A percentile compares a stretch with the other conserved stretches of the same genome.
Evolutionary conservation across 1,284 basidiomycete species (phyloP).

Genomic region (Papiliotrema laurentii): DNA sequence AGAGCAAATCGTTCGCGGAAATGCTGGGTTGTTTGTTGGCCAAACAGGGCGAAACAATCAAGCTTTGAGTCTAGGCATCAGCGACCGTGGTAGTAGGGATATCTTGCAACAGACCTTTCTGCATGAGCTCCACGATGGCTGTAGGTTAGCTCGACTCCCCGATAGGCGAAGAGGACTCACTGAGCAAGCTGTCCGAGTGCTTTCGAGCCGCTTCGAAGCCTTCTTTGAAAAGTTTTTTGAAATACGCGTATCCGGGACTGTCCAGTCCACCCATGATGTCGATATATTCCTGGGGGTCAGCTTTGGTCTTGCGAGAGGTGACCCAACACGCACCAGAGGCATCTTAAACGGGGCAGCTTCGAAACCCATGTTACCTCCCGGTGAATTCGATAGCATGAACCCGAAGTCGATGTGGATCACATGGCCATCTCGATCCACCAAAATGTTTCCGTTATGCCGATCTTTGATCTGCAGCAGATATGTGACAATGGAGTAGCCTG

Average conservation of each 20-base stretch:
- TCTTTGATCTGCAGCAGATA: conserved; percentile 98
- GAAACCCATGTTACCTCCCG: conserved; percentile 90
- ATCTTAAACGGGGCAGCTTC: conserved; percentile 99
- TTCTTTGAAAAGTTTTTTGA: conserved; percentile 80
- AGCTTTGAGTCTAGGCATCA: conserved; percentile 69
- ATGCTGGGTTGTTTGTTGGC: conserved; percentile 81
- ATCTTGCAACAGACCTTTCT: conserved; percentile 62
- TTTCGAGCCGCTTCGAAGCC: conserved; percentile 92
- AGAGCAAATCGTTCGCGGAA: conserved; percentile 93
- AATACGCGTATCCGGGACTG: conserved; percentile 73
- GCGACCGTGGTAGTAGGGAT: not conserved
- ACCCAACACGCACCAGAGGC: conserved; percentile 53
- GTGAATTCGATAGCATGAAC: conserved; percentile 95
- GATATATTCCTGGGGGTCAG: conserved; percentile 67
- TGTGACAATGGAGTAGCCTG: conserved; percentile 89
- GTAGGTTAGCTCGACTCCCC: conserved; percentile 7
- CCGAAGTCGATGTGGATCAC: conserved; percentile 87
- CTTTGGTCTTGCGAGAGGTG: not conserved
- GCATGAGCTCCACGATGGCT: conserved; percentile 95
- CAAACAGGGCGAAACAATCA: conserved; percentile 86
- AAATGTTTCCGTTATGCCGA: conserved; percentile 97
- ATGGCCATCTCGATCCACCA: conserved; percentile 91
- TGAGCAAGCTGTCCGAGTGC: conserved; percentile 94
- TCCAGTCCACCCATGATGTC: conserved; percentile 90
- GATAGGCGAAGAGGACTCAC: conserved; percentile 53